These are phyloP conservation scores for Hypoxylon sp. DNA, from an alignment of 2,329 filamentous ascomycete species.

Conservation along the genomic window DNA sequence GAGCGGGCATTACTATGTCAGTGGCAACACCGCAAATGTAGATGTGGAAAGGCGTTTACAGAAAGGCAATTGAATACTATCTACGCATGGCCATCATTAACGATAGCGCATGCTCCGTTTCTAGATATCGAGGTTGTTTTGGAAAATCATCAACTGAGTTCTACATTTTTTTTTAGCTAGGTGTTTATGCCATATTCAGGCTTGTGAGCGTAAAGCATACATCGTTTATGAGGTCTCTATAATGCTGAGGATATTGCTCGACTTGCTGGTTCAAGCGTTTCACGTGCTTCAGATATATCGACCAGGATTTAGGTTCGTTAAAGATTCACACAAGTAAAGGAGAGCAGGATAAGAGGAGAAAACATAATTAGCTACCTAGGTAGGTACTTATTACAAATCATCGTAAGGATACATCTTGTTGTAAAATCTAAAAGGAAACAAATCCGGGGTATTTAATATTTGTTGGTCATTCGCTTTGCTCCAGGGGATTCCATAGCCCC, in stretches of 20 bases:
- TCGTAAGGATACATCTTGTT: neutral
- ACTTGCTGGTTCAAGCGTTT: too few relatives aligned
- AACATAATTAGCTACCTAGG: neutral
- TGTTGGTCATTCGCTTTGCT: too few relatives aligned
- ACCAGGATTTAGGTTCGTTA: neutral
- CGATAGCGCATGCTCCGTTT: neutral
- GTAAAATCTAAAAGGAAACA: neutral
- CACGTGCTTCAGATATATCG: too few relatives aligned
- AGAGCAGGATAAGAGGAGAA: neutral
- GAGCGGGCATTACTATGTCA: conserved; percentile 26
- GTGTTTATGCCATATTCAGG: neutral
- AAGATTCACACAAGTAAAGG: neutral
- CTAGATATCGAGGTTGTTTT: neutral
- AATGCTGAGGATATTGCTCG: neutral
- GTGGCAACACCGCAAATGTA: conserved; percentile 36
- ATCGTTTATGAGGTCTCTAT: neutral
- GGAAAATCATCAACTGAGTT: neutral
- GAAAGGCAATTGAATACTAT: conserved; percentile 43
- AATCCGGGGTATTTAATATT: too few relatives aligned
- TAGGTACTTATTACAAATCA: neutral
- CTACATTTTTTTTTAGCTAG: neutral
- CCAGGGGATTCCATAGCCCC: too few relatives aligned
- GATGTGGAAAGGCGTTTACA: conserved; percentile 42
- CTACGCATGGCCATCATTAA: conserved; percentile 6
- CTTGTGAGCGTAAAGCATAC: too few relatives aligned